Percentiles rank a stretch among this genome's conserved stretches.
Conservation (phyloP, 768 basidiomycete species). For the Boletus subcaerulescens region DNA sequence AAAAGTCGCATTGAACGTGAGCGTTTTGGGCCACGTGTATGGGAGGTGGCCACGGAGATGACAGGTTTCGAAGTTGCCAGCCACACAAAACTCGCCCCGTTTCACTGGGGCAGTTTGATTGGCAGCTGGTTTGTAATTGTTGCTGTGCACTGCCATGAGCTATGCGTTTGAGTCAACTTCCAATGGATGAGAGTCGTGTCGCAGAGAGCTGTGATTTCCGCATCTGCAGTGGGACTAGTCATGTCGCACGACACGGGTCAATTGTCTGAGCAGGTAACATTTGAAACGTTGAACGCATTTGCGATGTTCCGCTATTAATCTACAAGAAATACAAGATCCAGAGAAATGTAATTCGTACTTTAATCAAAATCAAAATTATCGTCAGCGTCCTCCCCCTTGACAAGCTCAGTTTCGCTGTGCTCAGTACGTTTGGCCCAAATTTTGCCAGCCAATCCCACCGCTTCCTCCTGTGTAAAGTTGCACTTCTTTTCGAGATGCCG, state of each 20-base stretch:
- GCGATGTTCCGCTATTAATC: too few relatives aligned
- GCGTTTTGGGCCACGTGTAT: neutral
- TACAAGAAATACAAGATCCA: too few relatives aligned
- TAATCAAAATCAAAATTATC: neutral
- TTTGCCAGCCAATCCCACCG: slow-evolving; percentile 11
- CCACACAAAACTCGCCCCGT: neutral
- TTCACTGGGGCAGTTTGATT: neutral
- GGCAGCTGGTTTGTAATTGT: neutral
- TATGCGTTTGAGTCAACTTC: too few relatives aligned
- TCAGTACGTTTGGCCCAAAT: slow-evolving; percentile 19
- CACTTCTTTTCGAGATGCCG: slow-evolving; percentile 16
- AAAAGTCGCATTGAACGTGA: too few relatives aligned
- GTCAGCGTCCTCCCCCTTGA: slow-evolving; percentile 1
- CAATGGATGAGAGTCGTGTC: neutral
- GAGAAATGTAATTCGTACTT: neutral
- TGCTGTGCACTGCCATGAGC: too few relatives aligned
- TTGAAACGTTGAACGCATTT: too few relatives aligned
- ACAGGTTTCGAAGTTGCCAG: neutral
- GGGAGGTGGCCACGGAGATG: neutral
- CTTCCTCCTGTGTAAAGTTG: slow-evolving; percentile 10
- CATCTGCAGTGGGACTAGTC: too few relatives aligned
- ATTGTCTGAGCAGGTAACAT: too few relatives aligned
- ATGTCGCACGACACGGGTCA: too few relatives aligned
- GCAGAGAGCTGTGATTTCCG: neutral
- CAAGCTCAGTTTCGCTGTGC: neutral